Evolutionary conservation across 441 rosid genomes (phyloP), one percentile per base, ranked within the genome.

Genomic region (Euphorbia schlechtendalii): DNA sequence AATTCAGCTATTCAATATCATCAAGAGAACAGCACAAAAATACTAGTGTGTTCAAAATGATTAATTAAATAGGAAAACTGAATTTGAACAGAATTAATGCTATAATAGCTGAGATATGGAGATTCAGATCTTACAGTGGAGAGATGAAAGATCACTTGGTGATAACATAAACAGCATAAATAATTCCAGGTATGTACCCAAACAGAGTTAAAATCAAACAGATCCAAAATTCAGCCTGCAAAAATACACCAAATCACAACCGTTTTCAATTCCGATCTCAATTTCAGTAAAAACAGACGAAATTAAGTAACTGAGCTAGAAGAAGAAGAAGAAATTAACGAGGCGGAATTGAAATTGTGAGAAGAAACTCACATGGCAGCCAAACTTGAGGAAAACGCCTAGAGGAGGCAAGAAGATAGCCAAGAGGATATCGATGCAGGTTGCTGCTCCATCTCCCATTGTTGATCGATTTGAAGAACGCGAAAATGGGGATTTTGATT

Each of bases 391-490:
- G 77, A 89, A 92, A 68, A 92, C 98, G 5, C 98, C 98, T 0
- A 92, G 92, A 62, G 98, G 98, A 43, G 98, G 98, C 84, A 92
- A 81, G 61, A 92, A 12, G 73, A 92, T 84, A 28, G 98, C 96
- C 68, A 92, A 49, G 63, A 92, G 18, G 68, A 89, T 86, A 64
- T 89, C 96, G 3, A 89, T 0, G 82, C 83, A 89, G 2, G 75
- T 89, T 6, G 79, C 83, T 17, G 89, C 77, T 20, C 78, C 41
- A 4, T 40, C 77, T 48, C 72, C 52, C 81, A 72, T 71, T n/a
- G 8, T 61, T 20, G 0, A 20, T 48, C 8, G 22, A n/a, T n/a
- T 2, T 5, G 41, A 38, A 38, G 41, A 8, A 38, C 5, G 7
- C 10, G 41, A 12, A 11, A 17, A 5, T 11, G 14, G 4, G n/a